These are phyloP conservation scores for Vitis rotundifolia DNA, from an alignment of 164 flowering plant species.

Conservation along the genomic window DNA sequence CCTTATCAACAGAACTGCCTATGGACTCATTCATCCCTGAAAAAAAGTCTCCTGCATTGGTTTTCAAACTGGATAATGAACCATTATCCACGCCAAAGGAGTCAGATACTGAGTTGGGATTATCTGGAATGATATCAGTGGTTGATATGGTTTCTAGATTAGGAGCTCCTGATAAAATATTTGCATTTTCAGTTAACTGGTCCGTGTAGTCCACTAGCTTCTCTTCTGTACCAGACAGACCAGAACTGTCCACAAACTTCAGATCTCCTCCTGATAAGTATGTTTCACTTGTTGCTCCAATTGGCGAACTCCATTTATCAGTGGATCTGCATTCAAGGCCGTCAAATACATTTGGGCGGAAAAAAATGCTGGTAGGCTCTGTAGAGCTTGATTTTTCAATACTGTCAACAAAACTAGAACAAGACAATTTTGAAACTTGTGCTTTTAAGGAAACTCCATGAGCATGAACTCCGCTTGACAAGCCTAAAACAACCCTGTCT, in stretches of 20 bases:
- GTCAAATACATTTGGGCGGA: slow-evolving; percentile 21
- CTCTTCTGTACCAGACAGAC: slow-evolving; percentile 15
- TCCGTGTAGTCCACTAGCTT: slow-evolving; percentile 22
- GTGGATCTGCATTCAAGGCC: slow-evolving; percentile 17
- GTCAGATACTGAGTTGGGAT: slow-evolving; percentile 30
- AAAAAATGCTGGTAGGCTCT: slow-evolving; percentile 17
- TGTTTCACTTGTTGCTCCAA: slow-evolving; percentile 15
- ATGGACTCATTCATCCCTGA: slow-evolving; percentile 43
- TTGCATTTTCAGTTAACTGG: slow-evolving; percentile 24
- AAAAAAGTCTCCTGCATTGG: slow-evolving; percentile 36
- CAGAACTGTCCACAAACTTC: slow-evolving; percentile 37
- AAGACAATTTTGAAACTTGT: slow-evolving; percentile 35
- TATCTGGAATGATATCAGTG: slow-evolving; percentile 24
- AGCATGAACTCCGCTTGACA: slow-evolving; percentile 30
- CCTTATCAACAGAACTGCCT: slow-evolving; percentile 41
- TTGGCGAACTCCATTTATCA: slow-evolving; percentile 27
- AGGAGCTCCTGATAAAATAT: slow-evolving; percentile 13
- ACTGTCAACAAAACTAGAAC: slow-evolving; percentile 27
- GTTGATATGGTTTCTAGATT: slow-evolving; percentile 30
- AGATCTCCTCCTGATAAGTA: slow-evolving; percentile 24
- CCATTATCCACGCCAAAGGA: slow-evolving; percentile 28
- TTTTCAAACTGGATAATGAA: slow-evolving; percentile 34
- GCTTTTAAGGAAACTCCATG: slow-evolving; percentile 34
- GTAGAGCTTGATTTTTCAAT: slow-evolving; percentile 20
- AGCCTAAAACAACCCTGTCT: slow-evolving; percentile 29